Evolutionary conservation across 768 basidiomycete genomes (phyloP).

Genomic region (Stropharia rugosoannulata): DNA sequence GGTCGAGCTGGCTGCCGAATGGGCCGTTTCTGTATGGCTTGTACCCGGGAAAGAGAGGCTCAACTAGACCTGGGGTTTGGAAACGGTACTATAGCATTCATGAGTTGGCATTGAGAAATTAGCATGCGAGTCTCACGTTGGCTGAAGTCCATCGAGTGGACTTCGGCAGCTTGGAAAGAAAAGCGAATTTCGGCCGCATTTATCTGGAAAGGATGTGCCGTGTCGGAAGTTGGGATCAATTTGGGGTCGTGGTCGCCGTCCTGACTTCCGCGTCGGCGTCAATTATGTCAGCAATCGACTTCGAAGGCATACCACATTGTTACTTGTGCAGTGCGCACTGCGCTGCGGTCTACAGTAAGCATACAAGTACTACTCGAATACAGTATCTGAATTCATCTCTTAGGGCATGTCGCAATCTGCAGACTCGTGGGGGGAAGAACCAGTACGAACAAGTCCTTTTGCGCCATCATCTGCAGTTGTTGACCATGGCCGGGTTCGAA

Average conservation of each 20-base stretch:
- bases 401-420: conserved; percentile 14
- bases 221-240: too few relatives aligned
- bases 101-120: neutral
- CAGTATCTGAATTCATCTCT: too few relatives aligned
- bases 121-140: neutral
- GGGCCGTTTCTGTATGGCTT: neutral
- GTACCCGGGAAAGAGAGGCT: conserved; percentile 10
- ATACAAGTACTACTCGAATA: too few relatives aligned
- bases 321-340: too few relatives aligned
- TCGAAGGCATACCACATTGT: too few relatives aligned
- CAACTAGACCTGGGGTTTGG: conserved; percentile 38
- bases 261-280: too few relatives aligned
- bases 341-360: too few relatives aligned
- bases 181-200: conserved; percentile 1
- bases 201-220: too few relatives aligned
- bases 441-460: conserved; percentile 14
- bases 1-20: conserved; percentile 23
- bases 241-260: too few relatives aligned
- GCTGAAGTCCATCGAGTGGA: conserved; percentile 3
- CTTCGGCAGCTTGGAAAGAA: conserved; percentile 1
- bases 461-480: neutral
- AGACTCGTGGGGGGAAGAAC: conserved; percentile 21
- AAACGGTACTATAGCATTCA: conserved; percentile 4
- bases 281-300: too few relatives aligned
- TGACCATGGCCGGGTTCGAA: conserved; percentile 1